phyloP scores from a whole-genome alignment of 257 asterid genomes.

The Paraleonurus japonicus region DNA sequence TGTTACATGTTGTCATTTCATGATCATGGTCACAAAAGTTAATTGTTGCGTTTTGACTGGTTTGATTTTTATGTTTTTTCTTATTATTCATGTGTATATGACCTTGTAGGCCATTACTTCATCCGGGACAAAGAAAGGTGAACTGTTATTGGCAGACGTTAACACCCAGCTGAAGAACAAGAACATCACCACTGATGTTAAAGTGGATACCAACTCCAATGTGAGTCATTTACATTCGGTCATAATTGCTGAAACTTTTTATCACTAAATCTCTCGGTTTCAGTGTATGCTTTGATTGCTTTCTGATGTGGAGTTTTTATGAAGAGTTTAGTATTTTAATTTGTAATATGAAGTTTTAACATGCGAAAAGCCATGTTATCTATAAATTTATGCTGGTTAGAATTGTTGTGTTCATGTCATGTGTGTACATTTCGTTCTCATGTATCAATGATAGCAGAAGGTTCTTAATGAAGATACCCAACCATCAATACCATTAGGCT shows the following conservation, averaged over 20 bases:
- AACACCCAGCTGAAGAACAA: constrained; percentile 69
- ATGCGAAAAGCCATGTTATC: neutral
- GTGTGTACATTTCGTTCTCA: neutral
- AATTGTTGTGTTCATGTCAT: neutral
- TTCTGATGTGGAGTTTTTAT: neutral
- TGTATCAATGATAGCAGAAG: neutral
- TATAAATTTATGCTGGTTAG: neutral
- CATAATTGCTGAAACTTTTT: neutral
- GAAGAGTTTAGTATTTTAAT: neutral
- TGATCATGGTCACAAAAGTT: neutral
- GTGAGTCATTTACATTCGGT: constrained; percentile 36
- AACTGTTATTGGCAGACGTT: constrained; percentile 60
- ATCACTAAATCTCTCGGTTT: neutral
- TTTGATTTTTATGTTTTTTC: neutral
- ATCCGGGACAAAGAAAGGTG: constrained; percentile 70
- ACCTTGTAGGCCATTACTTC: constrained; percentile 65
- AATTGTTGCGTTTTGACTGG: neutral
- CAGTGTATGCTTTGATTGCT: neutral
- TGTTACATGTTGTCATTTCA: constrained; percentile 3
- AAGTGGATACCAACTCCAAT: constrained; percentile 72
- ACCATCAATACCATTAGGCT: neutral
- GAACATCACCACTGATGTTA: constrained; percentile 72
- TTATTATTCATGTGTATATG: neutral
- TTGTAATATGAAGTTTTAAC: neutral
- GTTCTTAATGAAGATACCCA: neutral